Evolutionary conservation across 129 eudicot genomes (phyloP), one percentile per base, ranked within the genome.

Genomic region (Artemisia tridentata): DNA sequence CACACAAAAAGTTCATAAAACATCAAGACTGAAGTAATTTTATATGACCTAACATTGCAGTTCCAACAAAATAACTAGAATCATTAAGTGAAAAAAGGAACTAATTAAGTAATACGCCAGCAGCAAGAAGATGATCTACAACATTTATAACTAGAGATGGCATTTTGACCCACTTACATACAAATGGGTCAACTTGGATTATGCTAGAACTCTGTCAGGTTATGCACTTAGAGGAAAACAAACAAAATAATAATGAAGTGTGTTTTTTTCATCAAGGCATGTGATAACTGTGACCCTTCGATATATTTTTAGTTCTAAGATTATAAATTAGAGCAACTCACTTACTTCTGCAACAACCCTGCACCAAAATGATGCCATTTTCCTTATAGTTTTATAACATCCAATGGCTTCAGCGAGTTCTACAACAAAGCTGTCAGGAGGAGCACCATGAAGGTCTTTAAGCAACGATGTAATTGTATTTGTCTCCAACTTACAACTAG

Each of bases 391-490:
- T 76, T 92, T 92, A 71, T 89, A 85, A 80, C 90, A 80, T 73
- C 98, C 95, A 68, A 87, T 69, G 49, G 93, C 96, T 84, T 92
- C 96, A 80, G 98, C 78, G 62, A 92, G 90, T 70, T 86, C 85
- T 67, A 87, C 83, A 54, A 92, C 63, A 78, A 92, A 87, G 82
- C 96, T 81, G 19, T 86, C 91, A 73, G 87, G 81, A 66, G 98
- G 98, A 63, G 95, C 88, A 75, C 84, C 96, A 80, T 87, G 96
- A 68, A 92, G 84, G 58, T 92, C 98, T 67, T 88, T 92, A 0
- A 86, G 72, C 72, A 89, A 82, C 31, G 92, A 83, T 62, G 89
- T 61, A 16, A 77, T 52, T 31, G 86, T 20, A 50, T 53, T 73
- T 68, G 78, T 81, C 72, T 84, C 96, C 75, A 67, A 60, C 25